Evolutionary conservation across 2,329 filamentous ascomycete genomes (phyloP).

Genomic region (Akanthomyces muscarius): DNA sequence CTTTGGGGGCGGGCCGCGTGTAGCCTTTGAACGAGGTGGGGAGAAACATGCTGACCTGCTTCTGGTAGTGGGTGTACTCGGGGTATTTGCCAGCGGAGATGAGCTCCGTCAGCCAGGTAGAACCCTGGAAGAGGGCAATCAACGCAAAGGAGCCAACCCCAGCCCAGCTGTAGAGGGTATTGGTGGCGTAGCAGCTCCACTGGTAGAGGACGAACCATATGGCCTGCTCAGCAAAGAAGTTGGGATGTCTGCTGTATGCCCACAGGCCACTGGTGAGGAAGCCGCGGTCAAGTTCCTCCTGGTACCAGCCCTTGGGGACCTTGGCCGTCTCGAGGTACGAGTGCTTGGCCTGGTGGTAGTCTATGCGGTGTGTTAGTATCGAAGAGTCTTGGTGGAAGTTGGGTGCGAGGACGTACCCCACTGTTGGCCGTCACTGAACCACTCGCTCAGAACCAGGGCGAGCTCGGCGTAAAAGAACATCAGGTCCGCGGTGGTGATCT

Average conservation of each 20-base stretch:
- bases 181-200: conserved; percentile 76
- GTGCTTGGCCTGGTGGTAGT: conserved; percentile 77
- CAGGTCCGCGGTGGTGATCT: conserved; percentile 43
- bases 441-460: conserved; percentile 60
- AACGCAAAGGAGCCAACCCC: conserved; percentile 65
- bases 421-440: conserved; percentile 86
- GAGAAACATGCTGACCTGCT: conserved; percentile 76
- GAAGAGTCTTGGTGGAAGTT: neutral
- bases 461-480: conserved; percentile 45
- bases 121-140: conserved; percentile 80
- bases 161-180: conserved; percentile 74
- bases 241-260: conserved; percentile 86
- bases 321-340: conserved; percentile 70
- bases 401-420: conserved; percentile 59
- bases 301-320: conserved; percentile 59
- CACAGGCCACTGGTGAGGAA: conserved; percentile 83
- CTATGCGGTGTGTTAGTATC: conserved; percentile 34
- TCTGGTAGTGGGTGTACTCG: conserved; percentile 82
- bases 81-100: conserved; percentile 81
- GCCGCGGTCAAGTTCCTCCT: conserved; percentile 80
- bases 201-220: conserved; percentile 87
- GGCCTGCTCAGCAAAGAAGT: conserved; percentile 87
- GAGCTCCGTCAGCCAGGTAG: conserved; percentile 80
- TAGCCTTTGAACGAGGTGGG: conserved; percentile 53
- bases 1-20: conserved; percentile 32